A percentile compares a stretch with the other conserved stretches of the same genome.
These are phyloP conservation scores for Lentinula raphanica DNA, from an alignment of 768 basidiomycete genomes.

Conservation along the genomic window DNA sequence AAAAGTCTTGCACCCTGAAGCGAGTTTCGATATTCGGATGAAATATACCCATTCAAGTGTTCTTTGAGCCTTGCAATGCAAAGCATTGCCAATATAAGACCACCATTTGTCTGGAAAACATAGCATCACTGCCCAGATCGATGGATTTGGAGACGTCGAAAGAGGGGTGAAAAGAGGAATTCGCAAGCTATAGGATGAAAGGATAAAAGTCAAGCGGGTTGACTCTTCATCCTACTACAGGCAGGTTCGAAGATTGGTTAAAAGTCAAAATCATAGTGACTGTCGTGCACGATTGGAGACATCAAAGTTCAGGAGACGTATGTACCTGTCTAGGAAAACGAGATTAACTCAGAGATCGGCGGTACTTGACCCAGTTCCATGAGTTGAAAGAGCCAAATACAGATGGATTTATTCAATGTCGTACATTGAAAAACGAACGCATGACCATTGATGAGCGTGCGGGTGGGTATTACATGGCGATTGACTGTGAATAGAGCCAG, in stretches of 20 bases:
- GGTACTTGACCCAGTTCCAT: neutral
- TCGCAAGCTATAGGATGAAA: too few relatives aligned
- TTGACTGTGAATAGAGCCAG: neutral
- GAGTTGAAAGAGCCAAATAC: neutral
- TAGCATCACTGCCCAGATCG: too few relatives aligned
- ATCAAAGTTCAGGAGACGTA: neutral
- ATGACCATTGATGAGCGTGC: slow-evolving; percentile 1
- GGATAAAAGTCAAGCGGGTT: too few relatives aligned
- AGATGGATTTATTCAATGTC: neutral
- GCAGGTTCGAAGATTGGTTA: neutral
- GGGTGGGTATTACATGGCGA: neutral
- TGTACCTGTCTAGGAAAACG: neutral
- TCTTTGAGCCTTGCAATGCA: neutral
- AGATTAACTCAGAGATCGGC: slow-evolving; percentile 3
- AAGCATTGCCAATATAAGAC: too few relatives aligned
- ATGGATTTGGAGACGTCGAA: too few relatives aligned
- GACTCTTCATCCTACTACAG: neutral
- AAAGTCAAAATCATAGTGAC: neutral
- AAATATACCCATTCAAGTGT: neutral
- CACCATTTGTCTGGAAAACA: too few relatives aligned
- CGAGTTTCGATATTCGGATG: neutral
- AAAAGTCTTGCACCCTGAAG: too few relatives aligned
- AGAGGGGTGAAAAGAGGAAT: too few relatives aligned
- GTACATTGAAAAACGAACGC: neutral
- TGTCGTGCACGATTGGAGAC: neutral